phyloP scores from a whole-genome alignment of 2,329 filamentous ascomycete species.

The Hypoxylon sp. region DNA sequence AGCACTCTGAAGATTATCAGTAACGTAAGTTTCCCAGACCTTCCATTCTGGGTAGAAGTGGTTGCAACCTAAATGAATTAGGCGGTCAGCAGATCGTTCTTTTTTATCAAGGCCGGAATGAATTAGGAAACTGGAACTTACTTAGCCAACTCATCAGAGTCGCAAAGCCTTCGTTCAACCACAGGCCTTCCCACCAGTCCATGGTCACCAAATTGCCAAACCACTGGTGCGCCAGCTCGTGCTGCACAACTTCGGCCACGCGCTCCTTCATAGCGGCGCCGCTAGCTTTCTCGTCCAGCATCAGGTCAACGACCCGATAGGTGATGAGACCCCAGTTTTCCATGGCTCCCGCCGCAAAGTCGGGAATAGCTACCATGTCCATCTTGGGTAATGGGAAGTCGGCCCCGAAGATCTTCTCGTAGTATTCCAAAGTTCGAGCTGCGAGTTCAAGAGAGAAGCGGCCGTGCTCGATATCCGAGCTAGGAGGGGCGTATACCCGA shows the following conservation, averaged over 20 bases:
- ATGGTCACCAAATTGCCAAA: slow-evolving; percentile 97
- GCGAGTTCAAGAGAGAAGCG: slow-evolving; percentile 90
- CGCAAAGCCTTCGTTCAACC: slow-evolving; percentile 93
- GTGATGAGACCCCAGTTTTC: slow-evolving; percentile 98
- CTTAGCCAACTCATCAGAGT: slow-evolving; percentile 85
- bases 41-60: slow-evolving; percentile 98
- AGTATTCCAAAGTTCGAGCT: slow-evolving; percentile 88
- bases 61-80: slow-evolving; percentile 77
- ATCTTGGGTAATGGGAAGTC: slow-evolving; percentile 90
- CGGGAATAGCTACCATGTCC: slow-evolving; percentile 95
- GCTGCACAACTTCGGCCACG: slow-evolving; percentile 94
- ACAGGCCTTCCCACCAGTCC: slow-evolving; percentile 98
- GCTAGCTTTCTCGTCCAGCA: slow-evolving; percentile 91
- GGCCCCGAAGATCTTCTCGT: slow-evolving; percentile 92
- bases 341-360: slow-evolving; percentile 96
- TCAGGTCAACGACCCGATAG: slow-evolving; percentile 88
- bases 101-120: not conserved
- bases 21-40: slow-evolving; percentile 95
- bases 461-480: slow-evolving; percentile 88
- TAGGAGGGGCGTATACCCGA: slow-evolving; percentile 90
- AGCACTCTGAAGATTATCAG: slow-evolving; percentile 88
- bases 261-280: slow-evolving; percentile 90
- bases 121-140: slow-evolving; percentile 38
- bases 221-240: slow-evolving; percentile 97
- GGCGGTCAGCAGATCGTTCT: slow-evolving; percentile 21